Conservation (phyloP, 371 early-diverging fungal genomes). For the Circinella umbellata region DNA sequence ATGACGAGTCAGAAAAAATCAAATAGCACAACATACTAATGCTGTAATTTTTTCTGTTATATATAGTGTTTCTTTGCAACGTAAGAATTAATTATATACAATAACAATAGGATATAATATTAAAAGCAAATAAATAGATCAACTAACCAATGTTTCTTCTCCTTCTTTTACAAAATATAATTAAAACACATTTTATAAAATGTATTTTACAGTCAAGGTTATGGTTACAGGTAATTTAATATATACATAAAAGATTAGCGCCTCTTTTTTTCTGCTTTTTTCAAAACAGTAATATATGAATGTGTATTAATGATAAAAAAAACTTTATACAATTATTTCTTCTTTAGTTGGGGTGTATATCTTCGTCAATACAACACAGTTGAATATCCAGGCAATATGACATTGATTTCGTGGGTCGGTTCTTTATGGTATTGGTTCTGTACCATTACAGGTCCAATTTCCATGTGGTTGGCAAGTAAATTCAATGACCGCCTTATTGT, state of each 20-base stretch:
- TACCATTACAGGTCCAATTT: constrained; percentile 42
- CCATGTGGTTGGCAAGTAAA: constrained; percentile 46
- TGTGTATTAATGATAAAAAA: not conserved
- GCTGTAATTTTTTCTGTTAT: not conserved
- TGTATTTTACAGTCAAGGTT: constrained; percentile 29
- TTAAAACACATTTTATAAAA: no score
- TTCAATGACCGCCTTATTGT: constrained; percentile 16
- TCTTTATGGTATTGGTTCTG: constrained; percentile 39
- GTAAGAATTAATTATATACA: constrained; percentile 9
- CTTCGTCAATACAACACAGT: constrained; percentile 34
- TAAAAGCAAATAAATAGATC: no score
- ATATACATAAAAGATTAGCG: no score
- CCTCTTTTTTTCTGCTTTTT: no score
- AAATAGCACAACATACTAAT: no score
- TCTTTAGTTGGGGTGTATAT: constrained; percentile 38
- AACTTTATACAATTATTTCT: constrained; percentile 14
- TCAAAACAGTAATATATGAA: no score
- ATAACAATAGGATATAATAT: no score
- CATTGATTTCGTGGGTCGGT: constrained; percentile 45
- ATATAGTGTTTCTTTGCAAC: constrained; percentile 38
- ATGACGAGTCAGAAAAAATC: not conserved
- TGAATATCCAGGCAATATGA: constrained; percentile 36
- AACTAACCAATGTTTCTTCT: no score
- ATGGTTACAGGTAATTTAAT: constrained; percentile 22
- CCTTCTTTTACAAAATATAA: no score